Evolutionary conservation across 768 basidiomycete genomes (phyloP).

Genomic region (Amanita rubescens): DNA sequence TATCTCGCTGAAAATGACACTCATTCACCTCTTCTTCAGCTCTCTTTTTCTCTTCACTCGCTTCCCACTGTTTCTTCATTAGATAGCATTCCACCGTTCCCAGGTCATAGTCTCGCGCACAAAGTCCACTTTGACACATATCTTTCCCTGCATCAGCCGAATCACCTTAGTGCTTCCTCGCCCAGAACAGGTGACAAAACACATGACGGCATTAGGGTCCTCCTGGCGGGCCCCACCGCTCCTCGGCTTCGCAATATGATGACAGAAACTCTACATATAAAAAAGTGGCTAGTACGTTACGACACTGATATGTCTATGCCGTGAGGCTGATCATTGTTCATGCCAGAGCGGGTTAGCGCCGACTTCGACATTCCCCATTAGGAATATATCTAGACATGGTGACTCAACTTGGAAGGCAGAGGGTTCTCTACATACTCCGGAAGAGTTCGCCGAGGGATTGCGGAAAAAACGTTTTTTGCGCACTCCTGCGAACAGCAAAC

Average conservation of each 20-base stretch:
- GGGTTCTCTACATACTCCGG: neutral
- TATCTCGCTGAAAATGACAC: neutral
- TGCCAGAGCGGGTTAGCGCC: slow-evolving; percentile 3
- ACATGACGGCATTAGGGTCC: neutral
- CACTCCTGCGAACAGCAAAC: neutral
- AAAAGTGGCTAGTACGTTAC: slow-evolving; percentile 7
- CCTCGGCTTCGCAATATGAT: slow-evolving; percentile 9
- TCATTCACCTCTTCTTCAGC: neutral
- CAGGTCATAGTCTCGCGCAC: neutral
- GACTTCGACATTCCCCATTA: neutral
- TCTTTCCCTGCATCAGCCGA: slow-evolving; percentile 18
- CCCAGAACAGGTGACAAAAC: neutral
- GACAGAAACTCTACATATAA: slow-evolving; percentile 4
- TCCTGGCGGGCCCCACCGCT: slow-evolving; percentile 5
- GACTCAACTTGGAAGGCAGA: slow-evolving; percentile 3
- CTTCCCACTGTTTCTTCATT: slow-evolving; percentile 6
- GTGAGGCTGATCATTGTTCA: neutral
- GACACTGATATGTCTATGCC: neutral
- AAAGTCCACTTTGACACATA: slow-evolving; percentile 10
- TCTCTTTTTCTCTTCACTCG: slow-evolving; percentile 2
- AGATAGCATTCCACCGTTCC: slow-evolving; percentile 2
- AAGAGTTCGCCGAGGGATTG: neutral
- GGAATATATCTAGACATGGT: neutral
- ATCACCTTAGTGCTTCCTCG: neutral
- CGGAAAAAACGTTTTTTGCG: neutral